A percentile compares a stretch with the other conserved stretches of the same genome.
Conservation (phyloP, 495 filamentous ascomycete species). For the Neurospora intermedia region DNA sequence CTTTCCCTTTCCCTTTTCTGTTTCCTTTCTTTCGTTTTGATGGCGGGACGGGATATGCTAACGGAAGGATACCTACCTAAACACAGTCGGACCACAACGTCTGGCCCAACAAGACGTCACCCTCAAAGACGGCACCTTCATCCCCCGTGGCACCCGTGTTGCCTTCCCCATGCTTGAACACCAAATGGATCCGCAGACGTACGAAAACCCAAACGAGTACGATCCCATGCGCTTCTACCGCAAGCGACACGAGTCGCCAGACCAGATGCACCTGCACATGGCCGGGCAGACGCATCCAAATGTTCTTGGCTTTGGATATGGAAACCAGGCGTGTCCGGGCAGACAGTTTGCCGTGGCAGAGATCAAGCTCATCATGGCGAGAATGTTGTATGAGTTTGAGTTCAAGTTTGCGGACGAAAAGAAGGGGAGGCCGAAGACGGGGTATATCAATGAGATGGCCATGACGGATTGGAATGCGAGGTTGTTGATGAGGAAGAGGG, state of each 20-base stretch:
- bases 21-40: not conserved
- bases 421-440: not conserved
- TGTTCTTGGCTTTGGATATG: not conserved
- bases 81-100: not conserved
- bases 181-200: not conserved
- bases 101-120: not conserved
- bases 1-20: not conserved
- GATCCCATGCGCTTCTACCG: not conserved
- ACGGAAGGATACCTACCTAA: not conserved
- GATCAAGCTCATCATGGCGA: not conserved
- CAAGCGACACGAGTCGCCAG: not conserved
- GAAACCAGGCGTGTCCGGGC: not conserved
- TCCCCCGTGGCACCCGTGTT: not conserved
- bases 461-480: not conserved
- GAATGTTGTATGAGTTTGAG: not conserved
- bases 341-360: not conserved
- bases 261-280: not conserved
- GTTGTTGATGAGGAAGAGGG: not conserved
- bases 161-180: not conserved
- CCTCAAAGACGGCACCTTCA: not conserved
- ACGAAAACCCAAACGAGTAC: not conserved
- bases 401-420: not conserved
- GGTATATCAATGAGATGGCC: not conserved
- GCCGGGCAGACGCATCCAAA: not conserved
- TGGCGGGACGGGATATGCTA: not conserved